Conservation (phyloP, 768 basidiomycete species). For the Lactifluus pinguis region DNA sequence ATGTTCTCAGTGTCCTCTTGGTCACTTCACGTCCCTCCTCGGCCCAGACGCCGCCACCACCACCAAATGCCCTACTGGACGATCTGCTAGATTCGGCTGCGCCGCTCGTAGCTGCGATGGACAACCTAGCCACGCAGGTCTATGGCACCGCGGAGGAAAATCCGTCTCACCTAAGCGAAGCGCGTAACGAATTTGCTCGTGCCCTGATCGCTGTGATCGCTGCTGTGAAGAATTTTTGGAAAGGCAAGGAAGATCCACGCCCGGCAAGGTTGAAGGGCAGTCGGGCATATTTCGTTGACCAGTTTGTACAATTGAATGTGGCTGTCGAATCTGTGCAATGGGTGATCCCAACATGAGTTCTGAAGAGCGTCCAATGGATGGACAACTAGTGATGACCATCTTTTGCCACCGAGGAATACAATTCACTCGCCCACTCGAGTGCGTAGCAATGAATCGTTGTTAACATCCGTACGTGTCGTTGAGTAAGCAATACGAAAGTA, state of each 20-base stretch:
- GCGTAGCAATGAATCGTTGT: neutral
- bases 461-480: neutral
- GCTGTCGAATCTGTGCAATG: constrained; percentile 4
- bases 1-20: neutral
- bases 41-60: neutral
- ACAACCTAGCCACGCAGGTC: constrained; percentile 11
- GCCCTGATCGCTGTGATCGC: constrained; percentile 1
- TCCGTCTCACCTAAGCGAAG: neutral
- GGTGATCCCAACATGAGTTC: neutral
- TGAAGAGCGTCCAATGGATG: too few relatives aligned
- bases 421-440: neutral
- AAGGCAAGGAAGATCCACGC: constrained; percentile 5
- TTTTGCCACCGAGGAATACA: neutral
- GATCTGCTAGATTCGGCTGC: constrained; percentile 11
- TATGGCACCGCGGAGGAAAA: constrained; percentile 3
- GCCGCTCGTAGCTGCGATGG: constrained; percentile 11
- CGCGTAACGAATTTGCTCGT: constrained; percentile 9
- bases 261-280: constrained; percentile 1
- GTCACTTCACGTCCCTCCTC: neutral
- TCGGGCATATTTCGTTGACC: constrained; percentile 6
- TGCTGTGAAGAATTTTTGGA: constrained; percentile 15
- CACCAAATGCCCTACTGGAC: constrained; percentile 10
- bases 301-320: constrained; percentile 9
- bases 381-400: neutral
- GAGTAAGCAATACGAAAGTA: neutral